Percentiles rank a stretch among this genome's conserved stretches.
Evolutionary conservation across 1,284 basidiomycete species (phyloP).

Genomic region (Malassezia vespertilionis): DNA sequence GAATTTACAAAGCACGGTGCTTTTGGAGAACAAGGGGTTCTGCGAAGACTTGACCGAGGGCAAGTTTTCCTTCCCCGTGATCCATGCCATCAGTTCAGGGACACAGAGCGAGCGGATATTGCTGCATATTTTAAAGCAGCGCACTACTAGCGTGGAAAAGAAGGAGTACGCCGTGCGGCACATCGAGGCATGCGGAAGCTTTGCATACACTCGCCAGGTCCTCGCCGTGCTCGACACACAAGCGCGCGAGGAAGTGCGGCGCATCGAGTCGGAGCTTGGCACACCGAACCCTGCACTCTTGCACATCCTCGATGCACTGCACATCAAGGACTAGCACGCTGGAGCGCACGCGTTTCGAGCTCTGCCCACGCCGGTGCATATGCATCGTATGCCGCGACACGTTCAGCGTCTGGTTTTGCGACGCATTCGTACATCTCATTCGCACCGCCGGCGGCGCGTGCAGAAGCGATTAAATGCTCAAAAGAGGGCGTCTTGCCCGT

Average conservation of each 20-base stretch:
- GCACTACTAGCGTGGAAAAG: conserved; percentile 33
- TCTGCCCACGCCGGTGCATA: conserved; percentile 3
- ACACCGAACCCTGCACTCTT: conserved; percentile 21
- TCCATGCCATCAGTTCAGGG: conserved; percentile 64
- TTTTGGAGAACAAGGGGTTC: conserved; percentile 81
- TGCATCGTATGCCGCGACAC: conserved; percentile 1
- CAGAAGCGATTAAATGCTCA: conserved; percentile 3
- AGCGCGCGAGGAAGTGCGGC: conserved; percentile 23
- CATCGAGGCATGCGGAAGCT: conserved; percentile 37
- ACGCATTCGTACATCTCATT: conserved; percentile 2
- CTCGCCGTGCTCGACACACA: conserved; percentile 25
- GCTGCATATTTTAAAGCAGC: conserved; percentile 36
- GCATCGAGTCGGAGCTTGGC: conserved; percentile 20
- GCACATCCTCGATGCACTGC: conserved; percentile 24
- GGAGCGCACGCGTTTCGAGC: conserved; percentile 4
- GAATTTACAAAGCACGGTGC: conserved; percentile 79
- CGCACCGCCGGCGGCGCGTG: neutral
- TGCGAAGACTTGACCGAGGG: conserved; percentile 90
- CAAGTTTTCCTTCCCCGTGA: conserved; percentile 88
- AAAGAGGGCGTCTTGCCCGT: neutral
- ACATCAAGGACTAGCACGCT: neutral
- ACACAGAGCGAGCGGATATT: conserved; percentile 27
- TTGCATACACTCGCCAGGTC: conserved; percentile 40
- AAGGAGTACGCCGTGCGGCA: conserved; percentile 41
- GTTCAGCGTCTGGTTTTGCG: conserved; percentile 3